Percentiles rank a stretch among this genome's conserved stretches.
Evolutionary conservation across 2,329 filamentous ascomycete species (phyloP).

Genomic region (Diaporthe sp.): DNA sequence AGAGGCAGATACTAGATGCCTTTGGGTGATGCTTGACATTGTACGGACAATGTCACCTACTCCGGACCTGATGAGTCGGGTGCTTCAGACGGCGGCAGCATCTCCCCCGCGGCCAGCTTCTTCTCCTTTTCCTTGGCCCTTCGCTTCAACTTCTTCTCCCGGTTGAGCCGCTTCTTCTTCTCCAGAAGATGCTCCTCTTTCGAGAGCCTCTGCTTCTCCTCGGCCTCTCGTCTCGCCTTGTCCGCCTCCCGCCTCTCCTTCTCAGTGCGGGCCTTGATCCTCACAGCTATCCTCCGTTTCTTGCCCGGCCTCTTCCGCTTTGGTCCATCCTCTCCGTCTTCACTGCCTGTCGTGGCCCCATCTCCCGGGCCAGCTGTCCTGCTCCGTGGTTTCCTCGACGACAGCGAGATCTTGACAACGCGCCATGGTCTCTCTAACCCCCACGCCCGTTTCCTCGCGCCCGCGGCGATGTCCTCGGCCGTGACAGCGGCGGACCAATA

Average conservation of each 20-base stretch:
- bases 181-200: slow-evolving; percentile 68
- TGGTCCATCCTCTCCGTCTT: slow-evolving; percentile 38
- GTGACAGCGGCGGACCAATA: slow-evolving; percentile 61
- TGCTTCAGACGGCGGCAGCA: slow-evolving; percentile 7
- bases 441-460: slow-evolving; percentile 60
- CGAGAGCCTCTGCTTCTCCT: slow-evolving; percentile 51
- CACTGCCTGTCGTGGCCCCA: slow-evolving; percentile 30
- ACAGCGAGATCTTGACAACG: slow-evolving; percentile 57
- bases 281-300: slow-evolving; percentile 64
- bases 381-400: slow-evolving; percentile 37
- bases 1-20: neutral
- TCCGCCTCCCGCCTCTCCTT: slow-evolving; percentile 42
- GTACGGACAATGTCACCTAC: neutral
- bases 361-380: neutral
- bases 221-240: slow-evolving; percentile 47
- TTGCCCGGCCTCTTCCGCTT: slow-evolving; percentile 64
- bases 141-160: slow-evolving; percentile 68
- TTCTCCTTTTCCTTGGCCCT: slow-evolving; percentile 67
- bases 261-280: slow-evolving; percentile 55
- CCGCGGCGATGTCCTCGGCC: slow-evolving; percentile 60
- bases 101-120: slow-evolving; percentile 49
- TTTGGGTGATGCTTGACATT: neutral
- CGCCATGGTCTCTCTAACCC: slow-evolving; percentile 71
- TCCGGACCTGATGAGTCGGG: neutral
- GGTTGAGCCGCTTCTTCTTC: slow-evolving; percentile 71